Percentiles rank a stretch among this genome's conserved stretches.
Conservation (phyloP, 2,329 filamentous ascomycete genomes). For the Ascomycota sp. region DNA sequence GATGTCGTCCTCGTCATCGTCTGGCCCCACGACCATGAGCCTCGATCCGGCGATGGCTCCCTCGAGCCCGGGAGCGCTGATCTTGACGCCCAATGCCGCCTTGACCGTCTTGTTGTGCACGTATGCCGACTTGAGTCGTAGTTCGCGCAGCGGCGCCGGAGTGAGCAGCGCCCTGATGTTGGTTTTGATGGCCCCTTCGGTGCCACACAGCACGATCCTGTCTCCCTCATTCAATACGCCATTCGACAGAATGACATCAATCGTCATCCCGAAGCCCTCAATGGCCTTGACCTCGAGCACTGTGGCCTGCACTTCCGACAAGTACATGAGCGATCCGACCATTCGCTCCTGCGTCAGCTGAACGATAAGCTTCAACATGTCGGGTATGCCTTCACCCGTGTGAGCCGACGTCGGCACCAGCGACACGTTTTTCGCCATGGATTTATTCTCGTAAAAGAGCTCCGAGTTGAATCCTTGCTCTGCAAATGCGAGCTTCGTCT, state of each 20-base stretch:
- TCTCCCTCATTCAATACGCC: conserved; percentile 89
- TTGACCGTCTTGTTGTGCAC: conserved; percentile 99
- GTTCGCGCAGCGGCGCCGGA: conserved; percentile 76
- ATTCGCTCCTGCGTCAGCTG: conserved; percentile 91
- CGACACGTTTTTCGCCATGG: conserved; percentile 86
- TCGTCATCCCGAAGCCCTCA: conserved; percentile 95
- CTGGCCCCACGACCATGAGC: conserved; percentile 78
- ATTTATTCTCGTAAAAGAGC: conserved; percentile 94
- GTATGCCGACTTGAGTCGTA: conserved; percentile 88
- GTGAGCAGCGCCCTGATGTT: conserved; percentile 90
- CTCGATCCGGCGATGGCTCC: conserved; percentile 91
- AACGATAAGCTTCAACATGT: conserved; percentile 91
- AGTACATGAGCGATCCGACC: conserved; percentile 93
- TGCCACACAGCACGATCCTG: conserved; percentile 82
- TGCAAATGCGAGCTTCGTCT: conserved; percentile 83
- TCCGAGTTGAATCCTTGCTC: conserved; percentile 98
- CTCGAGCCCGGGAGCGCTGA: conserved; percentile 87
- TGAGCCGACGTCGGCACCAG: conserved; percentile 91
- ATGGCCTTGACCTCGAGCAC: conserved; percentile 98
- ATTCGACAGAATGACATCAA: conserved; percentile 91
- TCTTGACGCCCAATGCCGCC: conserved; percentile 95
- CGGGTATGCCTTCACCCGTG: conserved; percentile 96
- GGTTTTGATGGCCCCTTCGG: conserved; percentile 87
- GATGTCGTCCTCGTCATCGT: conserved; percentile 92
- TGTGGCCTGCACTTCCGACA: conserved; percentile 92